Conservation (phyloP, 2,329 filamentous ascomycete species). For the Tolypocladium inflatum region DNA sequence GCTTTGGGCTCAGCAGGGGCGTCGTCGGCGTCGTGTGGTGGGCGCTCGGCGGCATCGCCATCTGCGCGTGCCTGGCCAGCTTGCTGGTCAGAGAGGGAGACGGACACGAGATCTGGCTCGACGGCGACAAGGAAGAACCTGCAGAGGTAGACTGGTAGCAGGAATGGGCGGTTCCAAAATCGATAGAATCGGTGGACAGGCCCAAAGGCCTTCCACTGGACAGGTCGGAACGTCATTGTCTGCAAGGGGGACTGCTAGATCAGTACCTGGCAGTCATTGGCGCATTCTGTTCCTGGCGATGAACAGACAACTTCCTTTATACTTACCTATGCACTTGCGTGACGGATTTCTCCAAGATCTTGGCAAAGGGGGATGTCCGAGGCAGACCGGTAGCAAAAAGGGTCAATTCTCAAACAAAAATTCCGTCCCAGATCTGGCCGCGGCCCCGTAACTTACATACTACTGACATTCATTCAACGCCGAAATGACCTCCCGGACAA, state of each 20-base stretch:
- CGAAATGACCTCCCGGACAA: background rate
- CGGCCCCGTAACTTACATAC: background rate
- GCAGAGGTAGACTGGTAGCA: background rate
- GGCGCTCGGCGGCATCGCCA: conserved; percentile 39
- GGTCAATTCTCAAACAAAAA: background rate
- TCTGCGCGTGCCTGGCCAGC: conserved; percentile 39
- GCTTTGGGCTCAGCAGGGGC: conserved; percentile 44
- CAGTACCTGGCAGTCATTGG: too few relatives aligned
- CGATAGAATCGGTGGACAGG: too few relatives aligned
- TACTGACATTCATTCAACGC: background rate
- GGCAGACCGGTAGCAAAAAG: background rate
- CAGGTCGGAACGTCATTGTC: too few relatives aligned
- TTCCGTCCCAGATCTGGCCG: background rate
- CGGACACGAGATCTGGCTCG: conserved; percentile 56
- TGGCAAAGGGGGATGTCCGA: background rate
- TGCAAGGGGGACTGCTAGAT: too few relatives aligned
- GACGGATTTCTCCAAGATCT: background rate
- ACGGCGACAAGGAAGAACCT: conserved; percentile 40
- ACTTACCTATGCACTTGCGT: too few relatives aligned
- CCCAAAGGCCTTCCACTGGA: too few relatives aligned
- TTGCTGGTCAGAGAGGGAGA: conserved; percentile 50
- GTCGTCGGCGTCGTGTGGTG: conserved; percentile 52
- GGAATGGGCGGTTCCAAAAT: too few relatives aligned
- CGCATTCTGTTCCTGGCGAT: too few relatives aligned
- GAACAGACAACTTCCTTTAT: too few relatives aligned